Base-by-base conservation (phyloP, 2,329 filamentous ascomycete species). In the Blumeria hordei region DNA sequence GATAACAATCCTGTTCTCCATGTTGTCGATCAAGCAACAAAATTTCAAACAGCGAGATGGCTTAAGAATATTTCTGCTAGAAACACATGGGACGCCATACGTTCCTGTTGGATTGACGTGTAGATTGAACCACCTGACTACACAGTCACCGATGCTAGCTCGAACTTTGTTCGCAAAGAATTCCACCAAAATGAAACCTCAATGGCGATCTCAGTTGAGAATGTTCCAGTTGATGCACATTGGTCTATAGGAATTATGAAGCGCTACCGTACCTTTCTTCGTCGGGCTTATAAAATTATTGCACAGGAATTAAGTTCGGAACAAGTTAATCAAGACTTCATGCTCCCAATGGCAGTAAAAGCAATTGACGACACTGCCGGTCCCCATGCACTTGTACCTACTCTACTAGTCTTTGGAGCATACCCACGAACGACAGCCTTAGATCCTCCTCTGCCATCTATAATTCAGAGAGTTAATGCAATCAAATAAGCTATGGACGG, bases 401-500 rank as follows among this genome's bases (percentile, higher is more conserved):
- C 44, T 11, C 34, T 36, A 7, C 14, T 53, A 39, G 34, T 53
- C 10, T 53, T 41, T 51, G 54, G 54, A 36, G 43, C 16, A 8
- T 55, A 47, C 32, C 43, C 54, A 36, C 6, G 43, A 9, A 49
- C 50, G 16, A 32, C 21, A 34, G 44, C 50, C 12, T 51, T 16
- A 11, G 34, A 49, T 33, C n/a, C 37, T 33, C 45, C 37, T 7
- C 6, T 39, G 14, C 36, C 52, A 11, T 37, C 53, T 9, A 45
- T 52, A 18, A 28, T 14, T 10, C 54, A 57, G 44, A 16, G 55
- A 32, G 41, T 47, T 37, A 21, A 18, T 21, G 47, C 56, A 6
- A 28, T 57, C 18, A 55, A 52, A 18, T 57, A 56, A 14, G 57
- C 56, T 5, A 57, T 56, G 44, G 54, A 53, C 1, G 55, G 56